These are phyloP conservation scores for Fusarium oligoseptatum DNA, from an alignment of 2,329 filamentous ascomycete genomes.

Conservation along the genomic window DNA sequence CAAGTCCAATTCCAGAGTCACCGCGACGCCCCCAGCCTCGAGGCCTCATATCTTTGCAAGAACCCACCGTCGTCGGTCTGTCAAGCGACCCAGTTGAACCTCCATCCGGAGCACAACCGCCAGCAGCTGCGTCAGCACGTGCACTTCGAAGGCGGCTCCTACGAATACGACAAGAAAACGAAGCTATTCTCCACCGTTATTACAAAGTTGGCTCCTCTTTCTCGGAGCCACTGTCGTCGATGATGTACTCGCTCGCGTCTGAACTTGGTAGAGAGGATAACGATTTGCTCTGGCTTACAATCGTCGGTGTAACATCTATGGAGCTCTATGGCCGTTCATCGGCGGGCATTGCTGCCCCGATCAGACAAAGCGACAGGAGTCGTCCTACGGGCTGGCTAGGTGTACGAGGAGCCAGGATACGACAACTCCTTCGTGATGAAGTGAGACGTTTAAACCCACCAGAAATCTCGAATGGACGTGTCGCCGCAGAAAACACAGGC, in stretches of 20 bases:
- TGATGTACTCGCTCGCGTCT: conserved; percentile 94
- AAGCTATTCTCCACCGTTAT: conserved; percentile 81
- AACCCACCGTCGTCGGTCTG: conserved; percentile 59
- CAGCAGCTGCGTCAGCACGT: conserved; percentile 76
- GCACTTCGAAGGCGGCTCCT: conserved; percentile 80
- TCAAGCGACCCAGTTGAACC: conserved; percentile 65
- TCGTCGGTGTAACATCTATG: conserved; percentile 94
- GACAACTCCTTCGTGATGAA: conserved; percentile 90
- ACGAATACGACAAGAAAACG: conserved; percentile 81
- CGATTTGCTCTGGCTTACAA: conserved; percentile 92
- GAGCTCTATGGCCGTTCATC: conserved; percentile 91
- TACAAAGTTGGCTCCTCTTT: conserved; percentile 91
- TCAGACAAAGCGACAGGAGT: conserved; percentile 67
- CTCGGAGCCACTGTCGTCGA: conserved; percentile 92
- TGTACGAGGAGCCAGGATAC: conserved; percentile 84
- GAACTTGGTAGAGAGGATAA: conserved; percentile 97
- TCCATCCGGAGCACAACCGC: conserved; percentile 70
- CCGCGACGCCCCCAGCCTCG: conserved; percentile 71
- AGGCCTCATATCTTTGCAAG: conserved; percentile 69
- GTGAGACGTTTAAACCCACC: conserved; percentile 93
- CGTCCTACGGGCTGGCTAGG: conserved; percentile 82
- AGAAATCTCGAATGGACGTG: conserved; percentile 71
- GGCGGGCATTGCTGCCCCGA: conserved; percentile 77
- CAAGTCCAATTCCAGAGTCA: conserved; percentile 74
- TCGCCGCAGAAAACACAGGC: conserved; percentile 76